Conservation (phyloP, 495 filamentous ascomycete genomes). For the Lepraria neglecta region DNA sequence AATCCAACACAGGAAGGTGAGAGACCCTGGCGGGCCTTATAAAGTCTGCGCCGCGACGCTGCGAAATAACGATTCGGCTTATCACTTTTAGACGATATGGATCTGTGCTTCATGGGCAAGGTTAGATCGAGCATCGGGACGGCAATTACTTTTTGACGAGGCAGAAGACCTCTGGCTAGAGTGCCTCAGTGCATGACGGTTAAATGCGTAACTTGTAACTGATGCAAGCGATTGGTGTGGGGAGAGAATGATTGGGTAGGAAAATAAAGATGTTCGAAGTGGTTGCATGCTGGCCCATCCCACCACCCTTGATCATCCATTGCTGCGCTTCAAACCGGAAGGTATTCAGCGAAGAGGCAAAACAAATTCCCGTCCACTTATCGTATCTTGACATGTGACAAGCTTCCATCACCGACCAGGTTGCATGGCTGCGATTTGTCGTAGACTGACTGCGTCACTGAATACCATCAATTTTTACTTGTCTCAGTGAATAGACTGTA, state of each 20-base stretch:
- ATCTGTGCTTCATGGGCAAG: background rate
- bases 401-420: background rate
- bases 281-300: conserved; percentile 10
- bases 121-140: conserved; percentile 13
- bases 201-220: conserved; percentile 6
- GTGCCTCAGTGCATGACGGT: conserved; percentile 11
- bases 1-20: conserved; percentile 1
- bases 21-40: conserved; percentile 12
- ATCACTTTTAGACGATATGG: conserved; percentile 12
- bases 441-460: background rate
- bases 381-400: background rate
- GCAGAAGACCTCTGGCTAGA: background rate
- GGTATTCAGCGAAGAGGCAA: background rate
- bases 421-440: background rate
- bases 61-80: conserved; percentile 6
- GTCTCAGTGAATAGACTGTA: too few relatives aligned
- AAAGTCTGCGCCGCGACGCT: conserved; percentile 17
- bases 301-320: background rate
- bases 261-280: conserved; percentile 1
- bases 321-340: conserved; percentile 13
- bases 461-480: too few relatives aligned
- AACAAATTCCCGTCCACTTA: background rate
- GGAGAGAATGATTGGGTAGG: conserved; percentile 1
- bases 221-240: conserved; percentile 9
- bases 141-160: background rate